Evolutionary conservation across 371 early-diverging fungal species (phyloP).

Genomic region (Mucor indicus): DNA sequence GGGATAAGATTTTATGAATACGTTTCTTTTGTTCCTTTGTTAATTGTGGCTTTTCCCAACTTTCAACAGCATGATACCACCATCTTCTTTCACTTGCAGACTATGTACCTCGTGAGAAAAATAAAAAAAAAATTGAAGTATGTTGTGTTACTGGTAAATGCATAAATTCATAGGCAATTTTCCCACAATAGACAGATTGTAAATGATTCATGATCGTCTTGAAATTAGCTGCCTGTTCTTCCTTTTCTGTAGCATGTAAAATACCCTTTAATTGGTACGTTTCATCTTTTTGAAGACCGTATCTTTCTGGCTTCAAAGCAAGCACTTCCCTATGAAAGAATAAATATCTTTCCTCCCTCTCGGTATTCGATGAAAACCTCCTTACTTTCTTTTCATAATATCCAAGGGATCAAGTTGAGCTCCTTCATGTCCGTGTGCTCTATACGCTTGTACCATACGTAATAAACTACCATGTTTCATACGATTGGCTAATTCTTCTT

Average conservation of each 20-base stretch:
- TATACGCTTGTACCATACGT: slow-evolving; percentile 82
- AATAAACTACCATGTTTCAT: slow-evolving; percentile 79
- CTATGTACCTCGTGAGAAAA: slow-evolving; percentile 25
- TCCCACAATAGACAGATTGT: slow-evolving; percentile 74
- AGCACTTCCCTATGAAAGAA: slow-evolving; percentile 46
- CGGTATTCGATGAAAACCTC: background rate
- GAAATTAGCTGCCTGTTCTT: slow-evolving; percentile 55
- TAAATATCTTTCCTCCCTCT: too few species aligned
- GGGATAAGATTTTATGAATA: slow-evolving; percentile 70
- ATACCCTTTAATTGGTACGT: slow-evolving; percentile 66
- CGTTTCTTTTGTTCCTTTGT: slow-evolving; percentile 64
- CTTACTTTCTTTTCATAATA: slow-evolving; percentile 68
- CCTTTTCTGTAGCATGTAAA: slow-evolving; percentile 65
- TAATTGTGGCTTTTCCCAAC: slow-evolving; percentile 57
- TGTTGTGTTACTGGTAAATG: slow-evolving; percentile 71
- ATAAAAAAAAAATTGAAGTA: background rate
- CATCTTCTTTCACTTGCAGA: slow-evolving; percentile 84
- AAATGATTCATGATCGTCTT: slow-evolving; percentile 73
- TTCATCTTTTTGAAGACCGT: slow-evolving; percentile 54
- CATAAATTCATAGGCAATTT: slow-evolving; percentile 91
- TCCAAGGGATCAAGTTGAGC: slow-evolving; percentile 89
- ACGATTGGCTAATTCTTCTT: slow-evolving; percentile 78
- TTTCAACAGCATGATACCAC: slow-evolving; percentile 87
- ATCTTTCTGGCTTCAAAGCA: slow-evolving; percentile 80
- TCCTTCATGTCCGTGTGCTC: slow-evolving; percentile 79